Evolutionary conservation across 2,329 filamentous ascomycete genomes (phyloP), one percentile per base, ranked within the genome.

Genomic region (Diatrype stigma): DNA sequence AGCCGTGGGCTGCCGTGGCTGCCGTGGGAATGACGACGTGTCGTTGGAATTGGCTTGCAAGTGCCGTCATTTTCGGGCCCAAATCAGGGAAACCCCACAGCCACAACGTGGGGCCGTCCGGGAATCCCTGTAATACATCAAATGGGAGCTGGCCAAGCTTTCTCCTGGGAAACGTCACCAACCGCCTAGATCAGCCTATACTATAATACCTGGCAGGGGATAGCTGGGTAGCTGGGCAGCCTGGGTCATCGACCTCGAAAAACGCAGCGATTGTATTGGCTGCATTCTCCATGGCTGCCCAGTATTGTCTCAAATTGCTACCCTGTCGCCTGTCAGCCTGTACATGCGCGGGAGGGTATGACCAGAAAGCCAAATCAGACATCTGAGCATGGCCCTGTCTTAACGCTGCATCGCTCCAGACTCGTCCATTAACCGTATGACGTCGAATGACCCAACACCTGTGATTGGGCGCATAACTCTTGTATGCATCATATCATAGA

Each of bases 11-110:
- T 7, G 30, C 38, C 10, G 19, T 12, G 38, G 12, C 1, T 12
- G 19, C n/a, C 12, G 19, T n/a, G 11, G 16, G 40, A 17, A 47
- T 57, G 54, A 56, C 55, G 57, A 59, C 54, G 59, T 61, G 60
- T 63, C 60, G 54, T 56, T 53, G 55, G 48, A 54, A 56, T 52
- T 55, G 51, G 48, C 51, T 52, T 47, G 51, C 47, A 46, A 44
- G 32, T 53, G 46, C 54, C 55, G 55, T 57, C 53, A 56, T 57
- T 32, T 37, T 42, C n/a, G 40, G 47, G 28, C 28, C 49, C 23
- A 59, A 57, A 54, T 49, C 52, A 57, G 48, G 57, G 50, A 51
- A 50, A 37, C 21, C 14, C 21, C 16, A 44, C 1, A 16, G 21
- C 14, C 12, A 23, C 16, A 16, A 16, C 21, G 5, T 16, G 22